Evolutionary conservation across 2,329 filamentous ascomycete species (phyloP).

Genomic region (Alternaria sp.): DNA sequence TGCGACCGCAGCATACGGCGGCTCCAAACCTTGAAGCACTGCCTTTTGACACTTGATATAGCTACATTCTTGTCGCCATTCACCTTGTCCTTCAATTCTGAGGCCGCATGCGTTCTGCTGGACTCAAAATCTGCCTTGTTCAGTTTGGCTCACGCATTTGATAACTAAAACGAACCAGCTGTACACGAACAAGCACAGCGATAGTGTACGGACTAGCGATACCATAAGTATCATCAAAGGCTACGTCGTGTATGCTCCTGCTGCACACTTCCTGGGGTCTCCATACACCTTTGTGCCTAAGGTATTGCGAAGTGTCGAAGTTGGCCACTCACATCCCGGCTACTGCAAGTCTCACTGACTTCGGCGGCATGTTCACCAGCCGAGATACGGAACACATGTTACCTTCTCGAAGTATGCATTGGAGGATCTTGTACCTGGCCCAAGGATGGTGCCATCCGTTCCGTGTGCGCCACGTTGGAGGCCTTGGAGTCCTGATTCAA

Average conservation of each 20-base stretch:
- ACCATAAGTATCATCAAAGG: neutral
- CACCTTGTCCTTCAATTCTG: neutral
- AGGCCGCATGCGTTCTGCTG: neutral
- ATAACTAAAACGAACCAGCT: neutral
- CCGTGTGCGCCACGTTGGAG: constrained; percentile 11
- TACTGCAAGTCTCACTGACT: neutral
- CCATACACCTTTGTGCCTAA: neutral
- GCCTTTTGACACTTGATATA: constrained; percentile 6
- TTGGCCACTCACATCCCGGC: constrained; percentile 3
- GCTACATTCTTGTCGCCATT: neutral
- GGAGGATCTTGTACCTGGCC: constrained; percentile 1
- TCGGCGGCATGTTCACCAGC: neutral
- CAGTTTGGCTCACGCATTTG: neutral
- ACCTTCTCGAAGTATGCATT: neutral
- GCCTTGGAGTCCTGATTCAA: constrained; percentile 16
- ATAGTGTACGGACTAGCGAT: neutral
- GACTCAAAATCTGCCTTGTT: constrained; percentile 4
- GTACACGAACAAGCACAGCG: neutral
- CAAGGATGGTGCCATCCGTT: constrained; percentile 1
- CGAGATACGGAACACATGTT: neutral
- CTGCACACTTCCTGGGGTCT: neutral
- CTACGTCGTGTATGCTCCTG: neutral
- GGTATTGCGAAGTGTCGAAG: neutral
- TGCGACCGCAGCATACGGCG: constrained; percentile 7
- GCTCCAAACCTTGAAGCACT: constrained; percentile 6